Conservation (phyloP, 306 rosid genomes). For the Dryas octopetala region DNA sequence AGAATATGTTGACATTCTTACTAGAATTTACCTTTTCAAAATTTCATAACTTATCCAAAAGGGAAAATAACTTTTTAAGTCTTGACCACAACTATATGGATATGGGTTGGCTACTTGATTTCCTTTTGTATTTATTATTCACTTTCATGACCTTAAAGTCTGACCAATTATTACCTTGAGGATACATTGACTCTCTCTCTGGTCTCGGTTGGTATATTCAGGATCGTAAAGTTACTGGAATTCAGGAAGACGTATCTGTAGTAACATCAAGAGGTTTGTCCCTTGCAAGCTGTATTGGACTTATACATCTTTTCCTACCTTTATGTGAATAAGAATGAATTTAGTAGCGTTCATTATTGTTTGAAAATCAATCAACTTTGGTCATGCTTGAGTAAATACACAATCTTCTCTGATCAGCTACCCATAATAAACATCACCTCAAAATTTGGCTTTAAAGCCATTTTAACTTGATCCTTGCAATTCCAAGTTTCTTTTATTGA, state of each 20-base stretch:
- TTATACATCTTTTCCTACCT: not conserved
- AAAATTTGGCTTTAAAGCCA: too few species aligned
- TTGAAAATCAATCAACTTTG: too few species aligned
- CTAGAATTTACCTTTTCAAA: not conserved
- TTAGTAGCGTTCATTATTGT: not conserved
- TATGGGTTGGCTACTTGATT: not conserved
- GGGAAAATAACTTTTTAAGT: not conserved
- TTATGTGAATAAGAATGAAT: not conserved
- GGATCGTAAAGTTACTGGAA: constrained; percentile 55
- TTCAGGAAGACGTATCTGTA: constrained; percentile 35
- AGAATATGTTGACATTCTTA: not conserved
- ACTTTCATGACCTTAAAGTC: not conserved
- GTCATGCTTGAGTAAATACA: too few species aligned
- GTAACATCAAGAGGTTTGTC: constrained; percentile 38
- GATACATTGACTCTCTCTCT: not conserved
- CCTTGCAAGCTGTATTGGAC: constrained; percentile 22
- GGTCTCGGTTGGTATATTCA: constrained; percentile 23
- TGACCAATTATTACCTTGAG: not conserved
- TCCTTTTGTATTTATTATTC: not conserved
- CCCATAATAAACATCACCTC: not conserved
- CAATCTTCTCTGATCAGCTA: too few species aligned
- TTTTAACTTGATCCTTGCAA: not conserved
- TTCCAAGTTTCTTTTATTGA: not conserved
- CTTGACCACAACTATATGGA: not conserved
- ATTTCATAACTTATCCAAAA: not conserved